phyloP scores from a whole-genome alignment of 345 rosid species.

The Fremontodendron californicum region DNA sequence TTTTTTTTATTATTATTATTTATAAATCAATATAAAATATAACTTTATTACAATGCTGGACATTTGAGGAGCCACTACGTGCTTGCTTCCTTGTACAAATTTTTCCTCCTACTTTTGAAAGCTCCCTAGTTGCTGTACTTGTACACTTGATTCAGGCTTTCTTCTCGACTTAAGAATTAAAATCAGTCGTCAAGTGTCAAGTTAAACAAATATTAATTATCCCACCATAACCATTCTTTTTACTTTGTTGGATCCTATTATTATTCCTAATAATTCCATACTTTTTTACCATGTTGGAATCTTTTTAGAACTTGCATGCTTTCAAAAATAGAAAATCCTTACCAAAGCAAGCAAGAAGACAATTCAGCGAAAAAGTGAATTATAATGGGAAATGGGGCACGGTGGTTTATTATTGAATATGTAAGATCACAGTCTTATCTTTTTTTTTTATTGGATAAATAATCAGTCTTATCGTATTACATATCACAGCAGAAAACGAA shows the following conservation, averaged over 20 bases:
- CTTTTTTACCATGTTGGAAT: neutral
- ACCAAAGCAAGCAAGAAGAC: neutral
- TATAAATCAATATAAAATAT: too few relatives aligned
- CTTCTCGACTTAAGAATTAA: too few relatives aligned
- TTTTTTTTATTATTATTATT: neutral
- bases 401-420: neutral
- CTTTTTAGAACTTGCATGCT: neutral
- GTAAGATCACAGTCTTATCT: neutral
- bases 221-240: too few relatives aligned
- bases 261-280: too few relatives aligned
- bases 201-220: too few relatives aligned
- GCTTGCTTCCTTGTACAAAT: too few relatives aligned
- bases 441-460: too few relatives aligned
- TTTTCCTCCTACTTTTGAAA: too few relatives aligned
- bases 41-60: neutral
- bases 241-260: too few relatives aligned
- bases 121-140: too few relatives aligned
- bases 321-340: neutral
- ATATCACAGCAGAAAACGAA: neutral
- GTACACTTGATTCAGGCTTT: too few relatives aligned
- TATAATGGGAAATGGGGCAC: neutral
- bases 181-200: too few relatives aligned
- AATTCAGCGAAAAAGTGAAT: neutral
- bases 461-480: neutral
- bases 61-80: neutral